These are phyloP conservation scores for Trichomonascus vanleenenianus DNA, from an alignment of 805 yeast species.

Conservation along the genomic window DNA sequence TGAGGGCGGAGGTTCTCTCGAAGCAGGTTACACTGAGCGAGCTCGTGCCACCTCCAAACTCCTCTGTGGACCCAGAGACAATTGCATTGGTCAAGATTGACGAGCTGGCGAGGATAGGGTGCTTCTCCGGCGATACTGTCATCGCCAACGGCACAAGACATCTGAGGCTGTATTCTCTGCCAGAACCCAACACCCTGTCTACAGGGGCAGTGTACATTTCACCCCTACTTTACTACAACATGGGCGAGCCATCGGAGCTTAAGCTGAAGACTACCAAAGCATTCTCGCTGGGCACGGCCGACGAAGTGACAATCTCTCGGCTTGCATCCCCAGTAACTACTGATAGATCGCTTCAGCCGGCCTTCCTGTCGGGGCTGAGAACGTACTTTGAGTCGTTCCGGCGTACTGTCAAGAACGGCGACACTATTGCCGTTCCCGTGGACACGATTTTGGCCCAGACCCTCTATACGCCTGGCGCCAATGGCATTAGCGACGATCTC, in stretches of 20 bases:
- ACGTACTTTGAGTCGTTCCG: conserved; percentile 48
- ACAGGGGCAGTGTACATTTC: conserved; percentile 44
- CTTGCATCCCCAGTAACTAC: conserved; percentile 63
- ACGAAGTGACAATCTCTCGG: conserved; percentile 56
- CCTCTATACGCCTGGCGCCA: conserved; percentile 23
- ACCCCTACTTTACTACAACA: conserved; percentile 50
- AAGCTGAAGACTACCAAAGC: not conserved
- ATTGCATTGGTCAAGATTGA: conserved; percentile 39
- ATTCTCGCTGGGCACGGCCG: conserved; percentile 35
- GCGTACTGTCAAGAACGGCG: conserved; percentile 57
- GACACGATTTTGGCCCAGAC: conserved; percentile 61
- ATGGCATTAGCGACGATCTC: conserved; percentile 12
- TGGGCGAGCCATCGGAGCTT: conserved; percentile 43
- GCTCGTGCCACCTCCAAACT: conserved; percentile 18
- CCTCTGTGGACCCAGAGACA: conserved; percentile 39
- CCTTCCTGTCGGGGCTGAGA: conserved; percentile 55
- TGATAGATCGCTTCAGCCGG: conserved; percentile 52
- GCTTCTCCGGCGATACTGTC: conserved; percentile 63
- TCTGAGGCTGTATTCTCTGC: conserved; percentile 47
- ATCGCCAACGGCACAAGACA: conserved; percentile 20
- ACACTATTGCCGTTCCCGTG: conserved; percentile 67
- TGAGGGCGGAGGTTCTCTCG: conserved; percentile 1
- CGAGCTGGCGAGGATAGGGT: conserved; percentile 49
- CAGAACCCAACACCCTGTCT: conserved; percentile 50
- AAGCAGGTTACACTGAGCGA: conserved; percentile 3